Evolutionary conservation across 495 filamentous ascomycete species (phyloP).

Genomic region (Penicillium chermesinum): DNA sequence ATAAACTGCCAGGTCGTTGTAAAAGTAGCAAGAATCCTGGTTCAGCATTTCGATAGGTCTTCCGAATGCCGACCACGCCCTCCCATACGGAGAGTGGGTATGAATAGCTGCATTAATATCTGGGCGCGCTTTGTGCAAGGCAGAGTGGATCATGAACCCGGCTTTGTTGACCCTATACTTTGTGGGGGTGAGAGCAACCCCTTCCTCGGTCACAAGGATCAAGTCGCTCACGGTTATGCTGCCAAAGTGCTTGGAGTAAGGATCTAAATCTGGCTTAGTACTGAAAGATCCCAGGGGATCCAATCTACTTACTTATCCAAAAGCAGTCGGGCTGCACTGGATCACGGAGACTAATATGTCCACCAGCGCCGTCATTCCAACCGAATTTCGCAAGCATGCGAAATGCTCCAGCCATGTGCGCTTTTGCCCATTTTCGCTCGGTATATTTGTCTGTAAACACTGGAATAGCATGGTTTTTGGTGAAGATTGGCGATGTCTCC

Average conservation of each 20-base stretch:
- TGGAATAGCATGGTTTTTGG: background rate
- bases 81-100: constrained; percentile 23
- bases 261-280: background rate
- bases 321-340: constrained; percentile 36
- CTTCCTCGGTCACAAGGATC: constrained; percentile 31
- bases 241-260: constrained; percentile 34
- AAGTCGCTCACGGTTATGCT: constrained; percentile 26
- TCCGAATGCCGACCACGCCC: constrained; percentile 23
- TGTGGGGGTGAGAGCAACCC: constrained; percentile 29
- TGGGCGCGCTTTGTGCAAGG: constrained; percentile 24
- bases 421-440: constrained; percentile 39
- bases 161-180: constrained; percentile 46
- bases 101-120: constrained; percentile 33
- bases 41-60: constrained; percentile 21
- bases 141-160: constrained; percentile 52
- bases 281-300: constrained; percentile 26
- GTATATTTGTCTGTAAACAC: background rate
- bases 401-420: constrained; percentile 43
- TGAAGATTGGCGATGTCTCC: background rate
- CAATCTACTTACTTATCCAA: constrained; percentile 46
- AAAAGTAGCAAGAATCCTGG: background rate
- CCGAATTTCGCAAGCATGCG: constrained; percentile 21
- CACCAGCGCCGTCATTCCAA: constrained; percentile 25
- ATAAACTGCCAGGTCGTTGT: background rate
- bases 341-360: constrained; percentile 31